Conservation (phyloP, 2,329 filamentous ascomycete genomes). For the Bipolaris sorokiniana region DNA sequence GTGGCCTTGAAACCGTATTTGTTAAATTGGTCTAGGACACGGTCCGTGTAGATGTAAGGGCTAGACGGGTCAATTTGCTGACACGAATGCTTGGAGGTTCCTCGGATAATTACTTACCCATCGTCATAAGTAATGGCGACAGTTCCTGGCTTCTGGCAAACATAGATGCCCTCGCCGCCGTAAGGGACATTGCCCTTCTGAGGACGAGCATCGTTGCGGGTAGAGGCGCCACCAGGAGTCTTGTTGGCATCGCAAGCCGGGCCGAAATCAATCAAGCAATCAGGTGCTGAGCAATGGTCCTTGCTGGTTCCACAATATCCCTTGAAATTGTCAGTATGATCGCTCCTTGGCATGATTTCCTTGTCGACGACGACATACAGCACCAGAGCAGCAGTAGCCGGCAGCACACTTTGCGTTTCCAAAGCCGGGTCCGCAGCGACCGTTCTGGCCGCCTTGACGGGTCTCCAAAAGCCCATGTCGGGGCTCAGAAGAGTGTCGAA, state of each 20-base stretch:
- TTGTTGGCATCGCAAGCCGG: conserved; percentile 66
- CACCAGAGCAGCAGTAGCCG: conserved; percentile 45
- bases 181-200: conserved; percentile 62
- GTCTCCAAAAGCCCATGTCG: conserved; percentile 33
- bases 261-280: conserved; percentile 66
- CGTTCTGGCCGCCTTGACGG: conserved; percentile 45
- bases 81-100: neutral
- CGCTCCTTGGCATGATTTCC: conserved; percentile 1
- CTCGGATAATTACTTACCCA: conserved; percentile 46
- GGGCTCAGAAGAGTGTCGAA: conserved; percentile 24
- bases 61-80: conserved; percentile 3
- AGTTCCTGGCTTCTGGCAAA: conserved; percentile 60
- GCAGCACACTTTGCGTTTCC: conserved; percentile 39
- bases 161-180: conserved; percentile 62
- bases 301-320: conserved; percentile 61
- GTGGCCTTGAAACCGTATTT: conserved; percentile 67
- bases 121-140: conserved; percentile 73
- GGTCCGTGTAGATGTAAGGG: conserved; percentile 65
- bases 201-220: conserved; percentile 59
- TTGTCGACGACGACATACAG: conserved; percentile 35
- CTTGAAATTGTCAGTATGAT: conserved; percentile 12
- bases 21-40: conserved; percentile 65
- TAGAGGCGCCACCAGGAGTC: conserved; percentile 61
- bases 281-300: conserved; percentile 65
- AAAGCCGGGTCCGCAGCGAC: conserved; percentile 41